Evolutionary conservation across 75 land plant species (phyloP).

Genomic region (Cupressus sempervirens): DNA sequence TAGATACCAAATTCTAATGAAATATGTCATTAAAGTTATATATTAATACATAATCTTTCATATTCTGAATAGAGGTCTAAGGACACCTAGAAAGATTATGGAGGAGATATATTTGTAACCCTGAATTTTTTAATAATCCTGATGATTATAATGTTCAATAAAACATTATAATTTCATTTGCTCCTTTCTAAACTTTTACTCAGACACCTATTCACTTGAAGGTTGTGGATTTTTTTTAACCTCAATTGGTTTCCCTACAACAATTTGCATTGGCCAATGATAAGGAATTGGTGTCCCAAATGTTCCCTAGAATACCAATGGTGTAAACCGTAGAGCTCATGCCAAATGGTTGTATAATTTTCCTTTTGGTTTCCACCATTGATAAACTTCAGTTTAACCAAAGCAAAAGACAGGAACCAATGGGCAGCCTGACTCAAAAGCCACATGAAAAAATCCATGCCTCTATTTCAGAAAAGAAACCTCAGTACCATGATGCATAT

Average conservation of each 20-base stretch:
- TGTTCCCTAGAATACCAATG: slow-evolving; percentile 84
- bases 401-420: slow-evolving; percentile 89
- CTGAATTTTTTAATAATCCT: too few relatives aligned
- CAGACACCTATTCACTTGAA: slow-evolving; percentile 82
- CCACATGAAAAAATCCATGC: slow-evolving; percentile 85
- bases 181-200: too few relatives aligned
- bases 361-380: slow-evolving; percentile 87
- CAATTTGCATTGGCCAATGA: slow-evolving; percentile 64
- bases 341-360: slow-evolving; percentile 51
- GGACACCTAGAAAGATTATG: too few relatives aligned
- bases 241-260: slow-evolving; percentile 86
- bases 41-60: too few relatives aligned
- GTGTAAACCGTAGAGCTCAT: slow-evolving; percentile 69
- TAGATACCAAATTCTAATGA: too few relatives aligned
- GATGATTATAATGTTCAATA: too few relatives aligned
- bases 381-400: slow-evolving; percentile 59
- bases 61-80: too few relatives aligned
- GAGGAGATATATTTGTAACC: too few relatives aligned
- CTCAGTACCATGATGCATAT: slow-evolving; percentile 75
- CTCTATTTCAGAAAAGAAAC: slow-evolving; percentile 70
- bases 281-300: slow-evolving; percentile 83
- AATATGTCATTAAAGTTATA: too few relatives aligned
- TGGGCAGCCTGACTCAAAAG: slow-evolving; percentile 80
- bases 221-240: slow-evolving; percentile 65
- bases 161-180: too few relatives aligned